Evolutionary conservation across 768 basidiomycete genomes (phyloP).

Genomic region (Dictyophora rubrovolvata): DNA sequence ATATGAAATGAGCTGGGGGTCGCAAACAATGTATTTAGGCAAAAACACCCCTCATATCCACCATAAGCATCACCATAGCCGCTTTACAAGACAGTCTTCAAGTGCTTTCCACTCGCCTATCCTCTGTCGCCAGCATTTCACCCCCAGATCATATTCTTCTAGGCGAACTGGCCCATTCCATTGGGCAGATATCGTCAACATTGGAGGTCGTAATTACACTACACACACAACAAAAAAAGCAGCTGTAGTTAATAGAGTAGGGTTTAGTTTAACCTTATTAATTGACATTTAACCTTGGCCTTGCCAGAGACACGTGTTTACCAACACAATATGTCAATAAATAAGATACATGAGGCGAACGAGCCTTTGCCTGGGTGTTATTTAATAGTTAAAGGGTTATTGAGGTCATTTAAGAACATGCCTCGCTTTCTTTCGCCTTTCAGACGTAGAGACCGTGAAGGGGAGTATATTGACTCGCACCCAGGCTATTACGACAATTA

Average conservation of each 20-base stretch:
- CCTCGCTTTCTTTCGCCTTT: slow-evolving; percentile 6
- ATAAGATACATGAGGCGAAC: not conserved
- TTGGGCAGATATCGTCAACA: slow-evolving; percentile 54
- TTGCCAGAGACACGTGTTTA: not conserved
- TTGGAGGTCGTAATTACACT: slow-evolving; percentile 50
- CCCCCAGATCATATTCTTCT: slow-evolving; percentile 40
- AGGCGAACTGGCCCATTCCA: slow-evolving; percentile 54
- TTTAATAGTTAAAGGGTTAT: not conserved
- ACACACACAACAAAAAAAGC: slow-evolving; percentile 14
- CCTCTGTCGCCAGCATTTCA: slow-evolving; percentile 28
- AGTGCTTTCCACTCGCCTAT: slow-evolving; percentile 41
- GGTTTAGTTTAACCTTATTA: not conserved
- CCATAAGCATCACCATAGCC: slow-evolving; percentile 29
- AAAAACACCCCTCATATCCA: slow-evolving; percentile 7
- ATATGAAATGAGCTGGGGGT: not conserved
- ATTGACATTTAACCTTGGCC: not conserved
- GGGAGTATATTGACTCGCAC: not conserved
- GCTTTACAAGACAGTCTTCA: slow-evolving; percentile 46
- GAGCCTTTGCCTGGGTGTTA: not conserved
- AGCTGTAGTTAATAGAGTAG: not conserved
- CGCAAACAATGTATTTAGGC: not conserved
- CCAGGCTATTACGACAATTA: not conserved
- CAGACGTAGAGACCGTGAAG: slow-evolving; percentile 1
- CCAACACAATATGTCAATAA: not conserved
- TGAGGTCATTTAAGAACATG: not conserved